These are phyloP conservation scores for Guillardia theta DNA, from an alignment of 78 protist genomes.

Conservation along the genomic window DNA sequence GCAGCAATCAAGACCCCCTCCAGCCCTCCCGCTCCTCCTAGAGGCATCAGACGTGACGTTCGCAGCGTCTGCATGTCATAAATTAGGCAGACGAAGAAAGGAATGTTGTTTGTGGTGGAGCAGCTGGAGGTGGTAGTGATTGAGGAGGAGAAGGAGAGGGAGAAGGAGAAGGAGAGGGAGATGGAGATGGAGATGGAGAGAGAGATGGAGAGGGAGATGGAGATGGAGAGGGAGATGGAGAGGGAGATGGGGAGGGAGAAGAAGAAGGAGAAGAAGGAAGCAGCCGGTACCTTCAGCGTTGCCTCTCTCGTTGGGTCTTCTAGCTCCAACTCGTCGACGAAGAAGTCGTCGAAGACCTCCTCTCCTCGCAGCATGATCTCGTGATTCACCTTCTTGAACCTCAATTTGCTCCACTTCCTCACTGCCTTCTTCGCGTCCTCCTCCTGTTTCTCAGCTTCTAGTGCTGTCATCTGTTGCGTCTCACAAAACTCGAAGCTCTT, in stretches of 20 bases:
- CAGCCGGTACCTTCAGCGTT: no score
- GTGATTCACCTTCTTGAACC: not conserved
- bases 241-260: no score
- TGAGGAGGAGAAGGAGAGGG: no score
- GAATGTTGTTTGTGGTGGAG: no score
- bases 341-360: not conserved
- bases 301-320: not conserved
- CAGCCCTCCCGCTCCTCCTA: not conserved
- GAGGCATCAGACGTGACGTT: not conserved
- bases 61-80: not conserved
- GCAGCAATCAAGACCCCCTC: conserved; percentile 12
- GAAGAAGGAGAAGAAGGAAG: no score
- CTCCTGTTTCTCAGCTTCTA: not conserved
- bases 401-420: not conserved
- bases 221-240: no score
- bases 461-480: no score
- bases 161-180: no score
- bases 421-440: not conserved
- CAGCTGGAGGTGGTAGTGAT: no score
- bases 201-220: no score
- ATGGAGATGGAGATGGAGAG: no score
- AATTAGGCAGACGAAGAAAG: not conserved
- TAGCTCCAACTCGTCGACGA: conserved; percentile 4
- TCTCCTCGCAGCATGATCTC: conserved; percentile 34
- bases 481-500: not conserved